phyloP scores from a whole-genome alignment of 306 rosid genomes.

The Ochetophila trinervis region DNA sequence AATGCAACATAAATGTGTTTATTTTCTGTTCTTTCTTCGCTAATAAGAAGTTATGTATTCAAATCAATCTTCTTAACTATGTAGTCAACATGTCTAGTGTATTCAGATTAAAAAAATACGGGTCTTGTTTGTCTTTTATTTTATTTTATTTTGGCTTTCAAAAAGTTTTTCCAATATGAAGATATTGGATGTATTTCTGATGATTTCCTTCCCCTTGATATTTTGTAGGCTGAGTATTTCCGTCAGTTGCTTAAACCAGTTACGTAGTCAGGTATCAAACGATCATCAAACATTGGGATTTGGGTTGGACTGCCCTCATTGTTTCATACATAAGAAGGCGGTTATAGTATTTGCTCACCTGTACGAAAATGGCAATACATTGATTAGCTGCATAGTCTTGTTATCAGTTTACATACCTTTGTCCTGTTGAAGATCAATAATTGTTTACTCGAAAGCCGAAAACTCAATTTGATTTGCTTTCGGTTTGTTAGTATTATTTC shows the following conservation, averaged over 20 bases:
- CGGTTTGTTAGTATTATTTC: conserved; percentile 31
- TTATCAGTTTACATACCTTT: conserved; percentile 36
- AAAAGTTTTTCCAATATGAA: conserved; percentile 6
- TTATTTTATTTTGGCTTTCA: conserved; percentile 1
- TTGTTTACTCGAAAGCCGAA: conserved; percentile 35
- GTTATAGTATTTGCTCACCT: conserved; percentile 34
- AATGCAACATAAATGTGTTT: too few species aligned
- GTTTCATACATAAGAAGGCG: conserved; percentile 42
- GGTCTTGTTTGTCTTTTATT: not conserved
- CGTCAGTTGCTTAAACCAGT: conserved; percentile 99
- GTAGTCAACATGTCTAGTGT: not conserved
- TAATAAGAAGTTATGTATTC: too few species aligned
- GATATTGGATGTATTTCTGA: not conserved
- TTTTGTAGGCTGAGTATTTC: conserved; percentile 83
- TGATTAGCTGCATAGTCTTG: conserved; percentile 42
- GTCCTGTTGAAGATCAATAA: conserved; percentile 40
- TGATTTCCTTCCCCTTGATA: conserved; percentile 16
- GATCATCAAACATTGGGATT: conserved; percentile 35
- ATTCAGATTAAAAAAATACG: not conserved
- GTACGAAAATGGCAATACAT: conserved; percentile 46
- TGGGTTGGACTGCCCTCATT: conserved; percentile 36
- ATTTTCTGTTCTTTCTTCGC: too few species aligned
- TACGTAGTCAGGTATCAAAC: conserved; percentile 61
- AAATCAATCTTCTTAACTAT: too few species aligned
- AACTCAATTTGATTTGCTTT: conserved; percentile 31